A percentile compares a stretch with the other conserved stretches of the same genome.
Evolutionary conservation across 2,329 filamentous ascomycete species (phyloP).

Genomic region (Botryosphaeria agaves): DNA sequence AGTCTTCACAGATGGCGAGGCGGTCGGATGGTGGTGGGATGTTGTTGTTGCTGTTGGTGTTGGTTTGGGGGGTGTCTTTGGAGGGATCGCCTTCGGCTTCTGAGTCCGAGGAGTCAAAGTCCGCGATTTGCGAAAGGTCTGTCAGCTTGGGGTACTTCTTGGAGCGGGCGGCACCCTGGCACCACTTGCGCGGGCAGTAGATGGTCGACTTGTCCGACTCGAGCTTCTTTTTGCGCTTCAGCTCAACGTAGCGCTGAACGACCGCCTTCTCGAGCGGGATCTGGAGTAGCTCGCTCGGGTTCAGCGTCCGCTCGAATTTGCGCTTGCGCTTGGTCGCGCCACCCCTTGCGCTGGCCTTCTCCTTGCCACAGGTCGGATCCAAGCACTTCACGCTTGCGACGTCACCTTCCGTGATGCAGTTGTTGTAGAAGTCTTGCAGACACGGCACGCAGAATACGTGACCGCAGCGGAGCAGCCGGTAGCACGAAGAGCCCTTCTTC

Average conservation of each 20-base stretch:
- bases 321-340: constrained; percentile 16
- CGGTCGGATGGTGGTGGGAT: constrained; percentile 33
- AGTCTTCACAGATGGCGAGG: constrained; percentile 75
- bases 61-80: constrained; percentile 3
- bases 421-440: constrained; percentile 76
- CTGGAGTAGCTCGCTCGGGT: constrained; percentile 58
- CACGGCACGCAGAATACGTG: constrained; percentile 90
- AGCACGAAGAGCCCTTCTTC: constrained; percentile 70
- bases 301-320: constrained; percentile 52
- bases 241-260: constrained; percentile 70
- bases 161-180: constrained; percentile 65
- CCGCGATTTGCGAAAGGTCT: constrained; percentile 20
- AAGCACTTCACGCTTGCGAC: constrained; percentile 66
- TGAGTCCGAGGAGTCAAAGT: constrained; percentile 17
- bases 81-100: constrained; percentile 14
- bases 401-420: constrained; percentile 73
- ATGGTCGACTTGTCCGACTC: constrained; percentile 84
- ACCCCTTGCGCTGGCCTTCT: constrained; percentile 18
- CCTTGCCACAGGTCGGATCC: constrained; percentile 58
- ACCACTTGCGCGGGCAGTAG: constrained; percentile 87
- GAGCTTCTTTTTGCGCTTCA: constrained; percentile 85
- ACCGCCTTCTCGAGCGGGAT: constrained; percentile 39
- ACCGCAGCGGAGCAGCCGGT: constrained; percentile 64
- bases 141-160: constrained; percentile 28
- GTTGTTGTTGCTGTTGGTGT: constrained; percentile 1